phyloP scores from a whole-genome alignment of 345 rosid species.

The Eucalyptus regnans region DNA sequence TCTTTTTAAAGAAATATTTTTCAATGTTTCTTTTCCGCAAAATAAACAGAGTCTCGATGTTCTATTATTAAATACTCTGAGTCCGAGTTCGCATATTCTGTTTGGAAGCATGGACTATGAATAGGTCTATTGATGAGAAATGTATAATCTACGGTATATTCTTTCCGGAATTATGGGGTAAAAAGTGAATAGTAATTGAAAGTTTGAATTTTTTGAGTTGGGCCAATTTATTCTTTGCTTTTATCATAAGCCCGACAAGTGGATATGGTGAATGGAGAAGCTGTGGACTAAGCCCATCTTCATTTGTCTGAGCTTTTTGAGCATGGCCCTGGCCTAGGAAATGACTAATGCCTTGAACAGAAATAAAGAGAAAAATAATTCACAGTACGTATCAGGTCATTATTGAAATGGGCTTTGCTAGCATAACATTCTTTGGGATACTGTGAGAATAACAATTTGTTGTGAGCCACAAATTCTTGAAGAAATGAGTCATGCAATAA shows the following conservation, averaged over 20 bases:
- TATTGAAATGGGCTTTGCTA: background rate
- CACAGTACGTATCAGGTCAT: background rate
- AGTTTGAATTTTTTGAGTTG: background rate
- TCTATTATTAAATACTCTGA: background rate
- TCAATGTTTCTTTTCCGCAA: background rate
- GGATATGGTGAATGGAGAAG: background rate
- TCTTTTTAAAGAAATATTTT: background rate
- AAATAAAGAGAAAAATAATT: background rate
- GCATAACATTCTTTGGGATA: too few species aligned
- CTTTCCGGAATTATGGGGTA: background rate
- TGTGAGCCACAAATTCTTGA: too few species aligned
- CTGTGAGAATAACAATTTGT: too few species aligned
- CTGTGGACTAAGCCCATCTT: background rate
- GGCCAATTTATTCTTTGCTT: background rate
- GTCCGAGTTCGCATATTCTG: background rate
- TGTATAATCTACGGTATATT: background rate
- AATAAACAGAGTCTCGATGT: background rate
- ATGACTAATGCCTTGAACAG: background rate
- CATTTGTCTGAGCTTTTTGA: background rate
- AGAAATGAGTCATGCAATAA: rapidly evolving
- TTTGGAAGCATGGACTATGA: background rate
- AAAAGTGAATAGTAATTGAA: background rate
- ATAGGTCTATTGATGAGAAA: background rate
- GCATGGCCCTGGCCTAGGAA: background rate
- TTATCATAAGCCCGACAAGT: background rate